Base-by-base conservation (phyloP, 1,284 basidiomycete genomes). In the Moesziomyces sp. region DNA sequence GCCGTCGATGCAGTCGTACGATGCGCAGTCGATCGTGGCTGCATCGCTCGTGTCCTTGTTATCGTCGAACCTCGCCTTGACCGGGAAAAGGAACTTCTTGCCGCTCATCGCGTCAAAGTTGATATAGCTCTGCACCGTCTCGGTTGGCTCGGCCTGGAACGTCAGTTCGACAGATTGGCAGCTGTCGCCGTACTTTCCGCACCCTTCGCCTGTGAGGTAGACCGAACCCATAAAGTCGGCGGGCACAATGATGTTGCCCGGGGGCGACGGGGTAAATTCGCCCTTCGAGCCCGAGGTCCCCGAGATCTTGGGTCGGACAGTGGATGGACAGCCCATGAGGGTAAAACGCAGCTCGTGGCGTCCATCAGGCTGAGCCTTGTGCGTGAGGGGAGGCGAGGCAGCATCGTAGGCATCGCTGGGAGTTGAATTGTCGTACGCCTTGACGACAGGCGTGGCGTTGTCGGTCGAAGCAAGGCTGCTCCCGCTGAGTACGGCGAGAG, bases 341-440 rank as follows among this genome's bases (percentile, higher is more conserved):
- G 56, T 51, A 53, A 70, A 70, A 26, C 67, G 60, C 52, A 70
- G 54, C 26, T 63, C 60, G 67, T 70, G 67, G 4, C 67, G 56
- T 10, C 67, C 67, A 18, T 70, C 67, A 16, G 53, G 5, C 34
- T 67, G 64, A 6, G 64, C 50, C 11, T 34, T 9, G 44, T 66
- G 63, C 3, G 52, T 45, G 44, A 52, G 52, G 0, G 57, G 19
- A 8, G 44, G 30, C 1, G 63, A 51, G 28, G 63, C 57, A 5
- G 63, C 52, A 21, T 59, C 24, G 45, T 66, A 59, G 34, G 52
- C 48, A 14, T 16, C 42, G 21, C 54, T 23, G 18, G 55, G 21
- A 4, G 43, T 50, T 10, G 46, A 11, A 24, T 47, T 14, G 45
- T 47, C n/a, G 45, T 38, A 14, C 0, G 49, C 26, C 40, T 54